phyloP scores from a whole-genome alignment of 2,329 filamentous ascomycete genomes.

The Trichoderma semiorbis region DNA sequence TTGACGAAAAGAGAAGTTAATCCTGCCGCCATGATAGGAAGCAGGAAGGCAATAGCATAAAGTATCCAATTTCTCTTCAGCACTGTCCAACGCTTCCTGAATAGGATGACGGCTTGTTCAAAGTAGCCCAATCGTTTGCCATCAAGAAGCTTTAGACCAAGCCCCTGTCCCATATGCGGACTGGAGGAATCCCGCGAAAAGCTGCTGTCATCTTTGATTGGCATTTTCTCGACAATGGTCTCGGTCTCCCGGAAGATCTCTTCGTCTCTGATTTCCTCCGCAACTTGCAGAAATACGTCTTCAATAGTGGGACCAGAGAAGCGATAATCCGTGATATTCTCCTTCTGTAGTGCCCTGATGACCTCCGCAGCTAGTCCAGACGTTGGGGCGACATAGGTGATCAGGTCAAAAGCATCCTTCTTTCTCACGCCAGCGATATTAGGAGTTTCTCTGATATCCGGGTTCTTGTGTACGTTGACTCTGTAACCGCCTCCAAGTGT shows the following conservation, averaged over 20 bases:
- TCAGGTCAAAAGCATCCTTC: constrained; percentile 64
- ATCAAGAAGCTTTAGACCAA: constrained; percentile 56
- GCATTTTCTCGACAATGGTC: constrained; percentile 22
- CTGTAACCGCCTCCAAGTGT: constrained; percentile 79
- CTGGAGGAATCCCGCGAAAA: constrained; percentile 25
- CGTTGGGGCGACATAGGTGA: constrained; percentile 67
- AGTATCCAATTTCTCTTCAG: constrained; percentile 75
- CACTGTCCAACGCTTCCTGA: constrained; percentile 73
- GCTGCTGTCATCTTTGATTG: constrained; percentile 24
- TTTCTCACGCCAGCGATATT: constrained; percentile 55
- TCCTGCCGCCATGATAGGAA: constrained; percentile 76
- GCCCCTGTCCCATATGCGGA: constrained; percentile 23
- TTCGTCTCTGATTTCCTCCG: constrained; percentile 69
- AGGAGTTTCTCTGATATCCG: constrained; percentile 44
- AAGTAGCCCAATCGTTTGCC: constrained; percentile 67
- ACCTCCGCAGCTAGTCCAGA: constrained; percentile 69
- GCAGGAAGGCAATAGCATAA: constrained; percentile 68
- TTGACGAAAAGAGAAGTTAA: constrained; percentile 74
- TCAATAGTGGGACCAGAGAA: constrained; percentile 88
- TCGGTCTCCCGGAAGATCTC: constrained; percentile 27
- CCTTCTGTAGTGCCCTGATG: constrained; percentile 64
- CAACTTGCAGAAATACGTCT: constrained; percentile 83
- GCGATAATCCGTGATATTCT: constrained; percentile 71
- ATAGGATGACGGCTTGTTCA: constrained; percentile 69
- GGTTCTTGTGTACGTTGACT: constrained; percentile 66